These are phyloP conservation scores for Coccomyxa sp. DNA, from an alignment of 139 green algal genomes.

Conservation along the genomic window DNA sequence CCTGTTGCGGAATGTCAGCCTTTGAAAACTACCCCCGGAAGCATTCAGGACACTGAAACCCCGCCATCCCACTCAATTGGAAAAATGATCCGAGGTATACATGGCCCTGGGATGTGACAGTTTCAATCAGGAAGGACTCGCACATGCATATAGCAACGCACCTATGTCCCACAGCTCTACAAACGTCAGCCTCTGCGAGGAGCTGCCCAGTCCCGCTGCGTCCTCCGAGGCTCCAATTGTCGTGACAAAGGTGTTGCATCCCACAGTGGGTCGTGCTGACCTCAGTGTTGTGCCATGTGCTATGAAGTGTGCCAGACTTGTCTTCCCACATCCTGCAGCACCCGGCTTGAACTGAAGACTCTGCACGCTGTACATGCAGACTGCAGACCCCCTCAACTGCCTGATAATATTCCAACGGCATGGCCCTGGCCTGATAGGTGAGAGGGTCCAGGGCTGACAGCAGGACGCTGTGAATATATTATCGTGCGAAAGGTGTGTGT, in stretches of 20 bases:
- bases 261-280: not conserved
- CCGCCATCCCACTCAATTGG: too few relatives aligned
- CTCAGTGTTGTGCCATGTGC: not conserved
- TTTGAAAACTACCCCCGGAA: not conserved
- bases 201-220: too few relatives aligned
- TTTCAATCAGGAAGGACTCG: not conserved
- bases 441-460: too few relatives aligned
- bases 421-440: not conserved
- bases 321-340: not conserved
- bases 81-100: too few relatives aligned
- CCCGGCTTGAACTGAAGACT: too few relatives aligned
- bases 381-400: too few relatives aligned
- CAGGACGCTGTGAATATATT: too few relatives aligned
- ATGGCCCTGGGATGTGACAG: not conserved
- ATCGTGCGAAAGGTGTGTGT: too few relatives aligned
- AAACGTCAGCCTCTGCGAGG: not conserved
- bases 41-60: not conserved
- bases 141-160: not conserved
- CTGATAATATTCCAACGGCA: not conserved
- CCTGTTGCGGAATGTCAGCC: not conserved
- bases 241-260: not conserved
- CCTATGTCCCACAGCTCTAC: not conserved
- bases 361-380: too few relatives aligned
- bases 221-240: not conserved
- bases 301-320: not conserved